A percentile compares a stretch with the other conserved stretches of the same genome.
Evolutionary conservation across 2,329 filamentous ascomycete species (phyloP).

Genomic region (Botryosphaeria dothidea): DNA sequence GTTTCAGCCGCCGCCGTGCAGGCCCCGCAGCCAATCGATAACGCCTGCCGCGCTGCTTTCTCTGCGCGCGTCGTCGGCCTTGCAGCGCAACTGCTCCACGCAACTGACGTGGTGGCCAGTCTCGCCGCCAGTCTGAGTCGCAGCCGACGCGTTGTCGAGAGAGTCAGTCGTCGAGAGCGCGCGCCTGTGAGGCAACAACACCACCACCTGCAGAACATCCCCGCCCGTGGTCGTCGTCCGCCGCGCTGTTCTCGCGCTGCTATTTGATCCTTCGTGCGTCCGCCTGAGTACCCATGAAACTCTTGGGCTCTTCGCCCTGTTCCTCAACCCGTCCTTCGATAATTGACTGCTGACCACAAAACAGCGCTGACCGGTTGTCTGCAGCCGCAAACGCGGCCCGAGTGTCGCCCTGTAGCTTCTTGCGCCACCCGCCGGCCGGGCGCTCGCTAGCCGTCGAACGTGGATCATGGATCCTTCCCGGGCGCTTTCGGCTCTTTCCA

Average conservation of each 20-base stretch:
- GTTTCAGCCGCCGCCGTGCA: neutral
- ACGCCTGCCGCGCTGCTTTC: neutral
- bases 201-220: neutral
- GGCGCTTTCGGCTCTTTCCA: neutral
- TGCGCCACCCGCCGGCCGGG: constrained; percentile 6
- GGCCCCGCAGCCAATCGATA: neutral
- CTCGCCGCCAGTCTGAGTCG: neutral
- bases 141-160: neutral
- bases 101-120: neutral
- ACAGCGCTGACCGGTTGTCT: neutral
- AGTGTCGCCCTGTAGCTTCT: neutral
- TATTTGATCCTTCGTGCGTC: neutral
- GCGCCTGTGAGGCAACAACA: neutral
- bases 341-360: neutral
- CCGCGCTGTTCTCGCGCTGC: neutral
- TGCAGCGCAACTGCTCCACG: neutral
- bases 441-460: neutral
- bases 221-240: neutral
- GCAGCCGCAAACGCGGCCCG: neutral
- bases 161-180: neutral
- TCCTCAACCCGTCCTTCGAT: neutral
- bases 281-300: neutral
- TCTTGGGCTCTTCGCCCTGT: neutral
- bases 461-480: neutral
- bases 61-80: neutral